Evolutionary conservation across 1,284 basidiomycete species (phyloP), one percentile per base, ranked within the genome.

Genomic region (Cronartium quercuum): DNA sequence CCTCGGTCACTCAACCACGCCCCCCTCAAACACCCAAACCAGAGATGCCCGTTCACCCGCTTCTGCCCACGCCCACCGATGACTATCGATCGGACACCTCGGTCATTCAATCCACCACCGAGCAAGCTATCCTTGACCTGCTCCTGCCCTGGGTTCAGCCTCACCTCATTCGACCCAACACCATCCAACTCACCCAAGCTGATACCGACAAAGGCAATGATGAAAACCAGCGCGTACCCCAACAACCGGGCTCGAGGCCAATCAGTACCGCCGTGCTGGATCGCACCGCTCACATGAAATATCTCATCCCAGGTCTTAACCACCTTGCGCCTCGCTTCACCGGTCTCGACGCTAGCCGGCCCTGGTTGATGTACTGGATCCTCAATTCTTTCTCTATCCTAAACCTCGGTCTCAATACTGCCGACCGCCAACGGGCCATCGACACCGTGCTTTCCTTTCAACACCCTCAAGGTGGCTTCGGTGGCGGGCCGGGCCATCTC

Each of bases 331-430:
- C 84, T 6, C 84, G 87, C 66, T 95, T 91, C 80, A 85, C 84
- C n/a, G 88, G 87, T 35, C 89, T 95, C 78, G 94, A 97, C 81
- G 92, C 94, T 0, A 93, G 91, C 77, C 88, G 93, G 79, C 90
- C 93, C 0, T 97, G 94, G 94, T 84, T 96, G 38, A 81, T 95
- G 76, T 96, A 90, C 82, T 97, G 94, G 94, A 89, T 88, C 0
- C 80, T 94, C 1, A 92, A 97, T 78, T 85, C 88, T 41, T 88
- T 94, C 77, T 88, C 89, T 77, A 81, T 88, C 1, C 77, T 82
- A 15, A 78, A 78, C 7, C 68, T 77, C 35, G 75, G 78, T 15
- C 71, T 81, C 12, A 77, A 78, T 69, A 66, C 77, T 51, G 64
- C 24, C 35, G 64, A 75, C 34, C 76, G 78, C 6, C 77, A 77